These are phyloP conservation scores for Metschnikowia henanensis DNA, from an alignment of 805 yeast genomes.

Conservation along the genomic window DNA sequence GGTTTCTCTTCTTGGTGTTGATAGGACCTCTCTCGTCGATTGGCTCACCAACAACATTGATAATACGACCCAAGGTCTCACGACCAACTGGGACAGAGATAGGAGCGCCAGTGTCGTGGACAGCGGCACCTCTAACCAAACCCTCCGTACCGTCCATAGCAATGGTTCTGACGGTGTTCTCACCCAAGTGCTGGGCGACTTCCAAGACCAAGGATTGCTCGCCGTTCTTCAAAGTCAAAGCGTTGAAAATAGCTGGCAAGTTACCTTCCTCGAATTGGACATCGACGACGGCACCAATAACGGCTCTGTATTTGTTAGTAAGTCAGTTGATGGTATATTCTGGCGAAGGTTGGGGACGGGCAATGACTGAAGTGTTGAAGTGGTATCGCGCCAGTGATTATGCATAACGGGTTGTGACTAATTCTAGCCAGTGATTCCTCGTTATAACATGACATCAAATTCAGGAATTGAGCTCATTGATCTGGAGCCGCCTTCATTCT, in stretches of 20 bases:
- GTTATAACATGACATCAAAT: too few species aligned
- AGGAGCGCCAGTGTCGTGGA: constrained; percentile 96
- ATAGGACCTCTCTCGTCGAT: constrained; percentile 99
- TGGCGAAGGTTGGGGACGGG: background rate
- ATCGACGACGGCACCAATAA: constrained; percentile 99
- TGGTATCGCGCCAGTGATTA: too few species aligned
- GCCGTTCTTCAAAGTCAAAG: constrained; percentile 83
- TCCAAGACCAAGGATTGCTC: constrained; percentile 86
- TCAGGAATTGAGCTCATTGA: too few species aligned
- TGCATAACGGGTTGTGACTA: too few species aligned
- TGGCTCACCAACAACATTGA: constrained; percentile 99
- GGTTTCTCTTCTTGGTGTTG: constrained; percentile 87
- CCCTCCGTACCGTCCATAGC: constrained; percentile 99
- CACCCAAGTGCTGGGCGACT: constrained; percentile 99
- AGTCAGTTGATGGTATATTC: background rate
- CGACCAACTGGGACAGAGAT: constrained; percentile 99
- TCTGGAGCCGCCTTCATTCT: too few species aligned
- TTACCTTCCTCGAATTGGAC: constrained; percentile 98
- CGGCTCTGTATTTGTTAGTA: constrained; percentile 67
- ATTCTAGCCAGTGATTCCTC: too few species aligned
- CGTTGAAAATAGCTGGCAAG: constrained; percentile 96
- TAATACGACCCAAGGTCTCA: constrained; percentile 98
- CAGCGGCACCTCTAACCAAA: constrained; percentile 95
- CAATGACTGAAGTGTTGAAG: too few species aligned
- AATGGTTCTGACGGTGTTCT: constrained; percentile 99